Percentiles rank a stretch among this genome's conserved stretches.
phyloP scores from a whole-genome alignment of 805 yeast genomes.

The Wickerhamomyces hampshirensis region DNA sequence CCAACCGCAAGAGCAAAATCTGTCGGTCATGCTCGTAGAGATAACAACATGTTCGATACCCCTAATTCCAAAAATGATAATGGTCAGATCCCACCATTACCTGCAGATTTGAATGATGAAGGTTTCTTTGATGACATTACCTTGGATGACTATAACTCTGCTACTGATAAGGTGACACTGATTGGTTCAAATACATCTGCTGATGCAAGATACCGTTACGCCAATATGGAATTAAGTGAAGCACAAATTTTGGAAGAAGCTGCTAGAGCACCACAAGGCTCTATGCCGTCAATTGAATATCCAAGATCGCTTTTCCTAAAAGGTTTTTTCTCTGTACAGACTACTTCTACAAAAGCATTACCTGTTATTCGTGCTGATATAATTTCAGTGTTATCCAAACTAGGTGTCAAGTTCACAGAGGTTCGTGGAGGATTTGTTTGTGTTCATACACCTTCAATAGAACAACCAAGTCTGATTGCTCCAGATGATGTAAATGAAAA shows the following conservation, averaged over 20 bases:
- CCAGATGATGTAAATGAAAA: slow-evolving; percentile 5
- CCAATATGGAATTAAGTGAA: slow-evolving; percentile 35
- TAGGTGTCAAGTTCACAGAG: slow-evolving; percentile 80
- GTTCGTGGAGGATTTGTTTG: slow-evolving; percentile 94
- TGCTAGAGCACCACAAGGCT: slow-evolving; percentile 59
- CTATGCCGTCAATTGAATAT: slow-evolving; percentile 92
- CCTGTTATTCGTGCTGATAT: slow-evolving; percentile 85
- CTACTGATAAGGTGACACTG: slow-evolving; percentile 15
- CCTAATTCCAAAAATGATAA: slow-evolving; percentile 1
- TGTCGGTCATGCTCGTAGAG: slow-evolving; percentile 68
- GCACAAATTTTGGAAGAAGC: slow-evolving; percentile 43
- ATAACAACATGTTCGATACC: slow-evolving; percentile 19
- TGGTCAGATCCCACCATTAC: slow-evolving; percentile 25
- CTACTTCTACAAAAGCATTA: slow-evolving; percentile 88
- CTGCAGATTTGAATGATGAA: slow-evolving; percentile 35
- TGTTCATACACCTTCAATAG: slow-evolving; percentile 52
- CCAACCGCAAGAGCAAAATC: slow-evolving; percentile 89
- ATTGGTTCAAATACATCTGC: slow-evolving; percentile 17
- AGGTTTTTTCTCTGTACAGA: slow-evolving; percentile 92
- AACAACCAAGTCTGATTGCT: slow-evolving; percentile 4
- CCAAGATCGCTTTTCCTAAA: slow-evolving; percentile 87
- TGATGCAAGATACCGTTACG: slow-evolving; percentile 6
- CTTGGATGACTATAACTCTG: slow-evolving; percentile 45
- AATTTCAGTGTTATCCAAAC: slow-evolving; percentile 65
- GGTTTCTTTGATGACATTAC: slow-evolving; percentile 48